Conservation (phyloP, 768 basidiomycete genomes). For the Austroboletus festivus region DNA sequence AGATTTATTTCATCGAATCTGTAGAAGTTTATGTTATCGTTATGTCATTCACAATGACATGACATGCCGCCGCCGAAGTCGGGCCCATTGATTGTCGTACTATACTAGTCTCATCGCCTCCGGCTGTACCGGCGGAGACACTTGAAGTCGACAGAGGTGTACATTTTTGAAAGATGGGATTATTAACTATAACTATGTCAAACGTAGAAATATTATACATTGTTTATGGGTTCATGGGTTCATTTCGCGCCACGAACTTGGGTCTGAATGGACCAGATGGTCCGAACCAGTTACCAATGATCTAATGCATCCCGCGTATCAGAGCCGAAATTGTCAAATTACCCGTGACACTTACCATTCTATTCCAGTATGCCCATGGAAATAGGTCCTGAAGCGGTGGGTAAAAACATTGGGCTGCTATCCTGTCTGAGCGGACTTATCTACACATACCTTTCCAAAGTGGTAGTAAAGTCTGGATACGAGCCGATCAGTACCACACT, state of each 20-base stretch:
- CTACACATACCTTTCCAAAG: conserved; percentile 62
- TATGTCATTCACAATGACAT: too few species aligned
- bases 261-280: conserved; percentile 40
- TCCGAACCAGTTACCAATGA: conserved; percentile 49
- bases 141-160: conserved; percentile 5
- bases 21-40: too few species aligned
- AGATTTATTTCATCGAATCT: too few species aligned
- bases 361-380: conserved; percentile 66
- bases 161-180: not conserved
- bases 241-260: conserved; percentile 14
- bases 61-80: too few species aligned
- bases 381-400: conserved; percentile 25
- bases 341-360: conserved; percentile 47
- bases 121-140: conserved; percentile 17
- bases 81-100: not conserved
- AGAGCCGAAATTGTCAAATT: conserved; percentile 6
- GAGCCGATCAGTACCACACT: conserved; percentile 4
- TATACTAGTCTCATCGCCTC: not conserved
- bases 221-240: not conserved
- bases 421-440: too few species aligned
- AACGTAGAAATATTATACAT: not conserved
- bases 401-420: not conserved
- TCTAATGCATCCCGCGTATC: conserved; percentile 15
- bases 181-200: not conserved
- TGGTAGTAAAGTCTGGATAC: conserved; percentile 59